Evolutionary conservation across 1,284 basidiomycete species (phyloP), one percentile per base, ranked within the genome.

Genomic region (Termitomyces sp.): DNA sequence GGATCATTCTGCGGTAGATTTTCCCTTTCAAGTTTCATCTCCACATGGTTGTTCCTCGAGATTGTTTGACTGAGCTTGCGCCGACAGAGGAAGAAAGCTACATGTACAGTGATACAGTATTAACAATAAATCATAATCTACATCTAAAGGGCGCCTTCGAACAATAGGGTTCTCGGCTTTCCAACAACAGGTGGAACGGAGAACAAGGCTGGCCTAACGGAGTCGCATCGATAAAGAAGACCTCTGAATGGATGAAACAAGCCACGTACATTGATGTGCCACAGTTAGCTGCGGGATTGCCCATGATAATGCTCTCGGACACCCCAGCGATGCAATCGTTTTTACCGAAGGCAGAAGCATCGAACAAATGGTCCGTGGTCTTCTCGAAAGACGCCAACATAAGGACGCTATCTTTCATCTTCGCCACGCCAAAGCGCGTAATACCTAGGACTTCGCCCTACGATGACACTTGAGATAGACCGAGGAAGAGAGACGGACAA

Each of bases 371-470:
- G 74, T 99, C 97, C 10, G 97, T 99, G 28, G 97, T 99, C 77
- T 99, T 99, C 73, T 99, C 97, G 70, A 99, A 99, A 31, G 94
- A 97, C 9, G 97, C 97, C 65, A 99, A 78, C 97, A 99, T 99
- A 64, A 99, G 82, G 1, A 98, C 95, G 64, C 94, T 98, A 73
- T 99, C 97, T 75, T 99, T 99, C 94, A 99, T 99, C 75, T 99
- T 99, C 24, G 96, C 94, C n/a, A 99, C 96, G 69, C 97, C 97
- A 73, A 99, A 99, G 21, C 97, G 90, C 8, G 97, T 99, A 71
- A 99, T 99, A 54, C 97, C 97, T 53, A 99, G 76, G 5, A 99
- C 94, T 70, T 99, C 96, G 53, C 97, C 97, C 90, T 93, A 61
- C 15, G 44, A 19, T 42, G 15, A 47, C 56, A 36, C 56, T 51